Conservation (phyloP, 805 yeast species). For the Barnettozyma vustinii region DNA sequence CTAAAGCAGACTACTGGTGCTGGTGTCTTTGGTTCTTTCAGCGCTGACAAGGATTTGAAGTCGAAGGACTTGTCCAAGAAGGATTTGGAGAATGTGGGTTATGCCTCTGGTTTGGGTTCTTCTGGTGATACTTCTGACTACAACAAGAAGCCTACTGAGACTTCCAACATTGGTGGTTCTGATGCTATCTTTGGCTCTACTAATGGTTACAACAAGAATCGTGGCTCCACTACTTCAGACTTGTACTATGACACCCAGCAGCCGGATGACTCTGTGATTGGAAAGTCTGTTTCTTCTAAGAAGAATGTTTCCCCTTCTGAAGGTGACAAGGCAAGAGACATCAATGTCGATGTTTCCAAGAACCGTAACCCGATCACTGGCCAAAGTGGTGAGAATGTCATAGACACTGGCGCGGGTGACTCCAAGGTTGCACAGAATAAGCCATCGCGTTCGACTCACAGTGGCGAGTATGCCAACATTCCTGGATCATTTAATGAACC, state of each 20-base stretch:
- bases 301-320: background rate
- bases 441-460: background rate
- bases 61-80: background rate
- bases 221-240: background rate
- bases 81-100: conserved; percentile 8
- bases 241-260: background rate
- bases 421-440: background rate
- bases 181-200: background rate
- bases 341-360: conserved; percentile 9
- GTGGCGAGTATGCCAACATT: background rate
- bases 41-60: background rate
- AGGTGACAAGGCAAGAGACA: background rate
- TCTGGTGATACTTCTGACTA: conserved; percentile 7
- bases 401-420: background rate
- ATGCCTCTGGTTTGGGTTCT: conserved; percentile 11
- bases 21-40: background rate
- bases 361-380: conserved; percentile 18
- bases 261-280: background rate
- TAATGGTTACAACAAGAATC: background rate
- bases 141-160: background rate
- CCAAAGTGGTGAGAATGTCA: background rate
- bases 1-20: background rate
- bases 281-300: background rate
- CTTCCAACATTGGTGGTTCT: background rate
- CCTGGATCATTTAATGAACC: conserved; percentile 4